A percentile compares a stretch with the other conserved stretches of the same genome.
Evolutionary conservation across 2,329 filamentous ascomycete genomes (phyloP).

Genomic region (Fusarium avenaceum): DNA sequence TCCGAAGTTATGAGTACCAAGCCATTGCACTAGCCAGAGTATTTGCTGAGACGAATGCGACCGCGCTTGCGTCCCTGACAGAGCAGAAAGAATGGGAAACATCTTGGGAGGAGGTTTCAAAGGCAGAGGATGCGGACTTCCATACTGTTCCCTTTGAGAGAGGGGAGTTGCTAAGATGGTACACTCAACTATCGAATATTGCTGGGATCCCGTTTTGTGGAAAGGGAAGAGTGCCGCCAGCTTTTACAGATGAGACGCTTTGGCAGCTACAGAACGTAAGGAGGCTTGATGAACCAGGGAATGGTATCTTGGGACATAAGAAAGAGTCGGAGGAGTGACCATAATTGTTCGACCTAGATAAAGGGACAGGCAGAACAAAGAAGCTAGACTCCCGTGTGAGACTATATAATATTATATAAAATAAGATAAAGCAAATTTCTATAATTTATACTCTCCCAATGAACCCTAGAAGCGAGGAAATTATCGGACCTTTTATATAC

Average conservation of each 20-base stretch:
- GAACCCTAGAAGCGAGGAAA: no score
- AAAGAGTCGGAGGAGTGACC: no score
- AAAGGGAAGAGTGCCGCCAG: not conserved
- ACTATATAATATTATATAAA: no score
- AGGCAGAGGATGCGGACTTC: not conserved
- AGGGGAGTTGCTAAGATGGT: not conserved
- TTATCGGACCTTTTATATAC: no score
- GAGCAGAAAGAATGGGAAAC: not conserved
- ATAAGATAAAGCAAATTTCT: no score
- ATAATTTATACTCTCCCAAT: no score
- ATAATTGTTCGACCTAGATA: no score
- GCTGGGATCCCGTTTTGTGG: not conserved
- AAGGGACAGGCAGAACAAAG: no score
- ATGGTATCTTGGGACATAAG: no score
- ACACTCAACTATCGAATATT: not conserved
- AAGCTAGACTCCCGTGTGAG: no score
- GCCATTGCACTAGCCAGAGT: slow-evolving; percentile 6
- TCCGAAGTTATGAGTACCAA: slow-evolving; percentile 9
- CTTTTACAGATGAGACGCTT: not conserved
- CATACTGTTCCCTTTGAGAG: not conserved
- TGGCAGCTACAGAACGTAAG: not conserved
- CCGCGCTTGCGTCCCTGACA: accelerated
- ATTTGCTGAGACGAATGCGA: not conserved
- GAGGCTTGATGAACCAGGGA: no score
- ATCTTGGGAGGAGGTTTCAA: not conserved